These are phyloP conservation scores for Lentinula guzmanii DNA, from an alignment of 768 basidiomycete genomes.

Conservation along the genomic window DNA sequence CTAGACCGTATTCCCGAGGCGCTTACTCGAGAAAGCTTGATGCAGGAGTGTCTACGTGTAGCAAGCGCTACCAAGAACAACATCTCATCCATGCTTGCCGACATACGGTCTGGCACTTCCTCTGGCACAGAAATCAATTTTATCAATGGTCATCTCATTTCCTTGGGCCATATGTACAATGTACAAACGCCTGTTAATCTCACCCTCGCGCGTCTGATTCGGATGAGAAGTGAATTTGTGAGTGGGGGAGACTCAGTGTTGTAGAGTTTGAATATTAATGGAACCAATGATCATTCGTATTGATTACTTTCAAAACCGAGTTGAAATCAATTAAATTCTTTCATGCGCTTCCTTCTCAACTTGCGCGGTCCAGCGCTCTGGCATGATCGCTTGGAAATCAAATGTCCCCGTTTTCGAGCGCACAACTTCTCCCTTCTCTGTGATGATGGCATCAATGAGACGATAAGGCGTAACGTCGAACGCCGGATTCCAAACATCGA, in stretches of 20 bases:
- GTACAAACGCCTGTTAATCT: constrained; percentile 55
- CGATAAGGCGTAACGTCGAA: not conserved
- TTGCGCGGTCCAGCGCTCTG: not conserved
- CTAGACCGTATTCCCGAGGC: constrained; percentile 37
- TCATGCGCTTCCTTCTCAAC: not conserved
- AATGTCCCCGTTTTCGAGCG: not conserved
- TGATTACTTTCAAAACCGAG: too few species aligned
- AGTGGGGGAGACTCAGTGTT: not conserved
- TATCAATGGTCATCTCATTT: constrained; percentile 76
- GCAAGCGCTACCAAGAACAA: constrained; percentile 55
- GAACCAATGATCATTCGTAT: too few species aligned
- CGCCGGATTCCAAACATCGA: not conserved
- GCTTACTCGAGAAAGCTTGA: constrained; percentile 39
- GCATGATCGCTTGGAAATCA: not conserved
- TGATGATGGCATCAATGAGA: not conserved
- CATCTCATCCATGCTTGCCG: constrained; percentile 76
- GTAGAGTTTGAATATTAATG: not conserved
- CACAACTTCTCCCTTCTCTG: not conserved
- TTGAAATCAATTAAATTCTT: too few species aligned
- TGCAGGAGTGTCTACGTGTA: constrained; percentile 53
- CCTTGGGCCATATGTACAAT: constrained; percentile 50
- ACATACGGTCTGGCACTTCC: constrained; percentile 50
- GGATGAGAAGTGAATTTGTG: constrained; percentile 36
- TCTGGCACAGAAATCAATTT: constrained; percentile 68
- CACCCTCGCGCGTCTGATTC: constrained; percentile 51